Conservation (phyloP, 371 early-diverging fungal genomes). For the Mucor saturninus region DNA sequence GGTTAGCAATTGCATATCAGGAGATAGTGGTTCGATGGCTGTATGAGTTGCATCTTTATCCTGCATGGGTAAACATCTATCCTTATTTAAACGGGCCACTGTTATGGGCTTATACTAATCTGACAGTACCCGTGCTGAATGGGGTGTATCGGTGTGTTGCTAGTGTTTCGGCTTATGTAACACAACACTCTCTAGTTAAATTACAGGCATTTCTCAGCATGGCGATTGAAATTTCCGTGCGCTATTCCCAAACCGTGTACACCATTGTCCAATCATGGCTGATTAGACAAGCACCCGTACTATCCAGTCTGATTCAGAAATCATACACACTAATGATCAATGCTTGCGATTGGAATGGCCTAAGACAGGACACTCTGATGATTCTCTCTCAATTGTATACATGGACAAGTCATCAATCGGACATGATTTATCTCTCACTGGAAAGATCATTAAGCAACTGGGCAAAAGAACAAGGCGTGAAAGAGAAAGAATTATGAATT, state of each 20-base stretch:
- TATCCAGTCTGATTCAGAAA: conserved; percentile 12
- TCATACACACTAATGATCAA: neutral
- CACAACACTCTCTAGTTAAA: conserved; percentile 4
- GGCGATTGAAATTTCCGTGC: neutral
- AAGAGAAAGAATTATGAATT: too few species aligned
- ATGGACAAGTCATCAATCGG: conserved; percentile 12
- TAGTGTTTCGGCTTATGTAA: neutral
- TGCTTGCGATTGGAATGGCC: conserved; percentile 14
- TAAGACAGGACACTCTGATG: neutral
- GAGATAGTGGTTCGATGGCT: neutral
- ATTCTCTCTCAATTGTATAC: neutral
- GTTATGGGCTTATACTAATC: conserved; percentile 7
- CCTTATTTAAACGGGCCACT: conserved; percentile 15
- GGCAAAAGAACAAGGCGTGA: conserved; percentile 20
- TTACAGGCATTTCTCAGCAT: neutral
- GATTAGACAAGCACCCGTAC: conserved; percentile 23
- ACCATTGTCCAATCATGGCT: conserved; percentile 11
- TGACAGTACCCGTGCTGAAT: conserved; percentile 11
- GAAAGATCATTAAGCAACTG: conserved; percentile 24
- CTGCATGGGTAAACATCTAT: conserved; percentile 17
- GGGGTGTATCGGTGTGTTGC: neutral
- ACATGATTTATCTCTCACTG: conserved; percentile 18
- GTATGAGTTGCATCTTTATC: conserved; percentile 9
- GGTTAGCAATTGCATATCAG: conserved; percentile 19
- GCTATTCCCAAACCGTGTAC: conserved; percentile 1